Conservation (phyloP, 441 rosid genomes). For the Pelargonium citronellum region DNA sequence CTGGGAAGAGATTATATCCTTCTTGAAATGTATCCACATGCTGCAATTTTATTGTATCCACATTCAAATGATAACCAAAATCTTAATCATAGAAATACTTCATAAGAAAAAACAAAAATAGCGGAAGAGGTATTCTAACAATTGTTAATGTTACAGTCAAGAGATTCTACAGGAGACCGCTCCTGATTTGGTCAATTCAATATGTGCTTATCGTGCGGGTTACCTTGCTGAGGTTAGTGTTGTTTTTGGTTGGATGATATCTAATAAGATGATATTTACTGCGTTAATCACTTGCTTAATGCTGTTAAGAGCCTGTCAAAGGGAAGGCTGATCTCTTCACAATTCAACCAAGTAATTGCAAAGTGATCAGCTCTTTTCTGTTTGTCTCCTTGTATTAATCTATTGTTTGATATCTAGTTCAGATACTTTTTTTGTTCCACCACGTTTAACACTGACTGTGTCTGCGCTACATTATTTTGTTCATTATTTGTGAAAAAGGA, state of each 20-base stretch:
- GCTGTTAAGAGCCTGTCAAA: neutral
- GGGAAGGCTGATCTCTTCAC: neutral
- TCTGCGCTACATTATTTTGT: neutral
- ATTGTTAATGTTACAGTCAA: slow-evolving; percentile 38
- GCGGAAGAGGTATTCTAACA: slow-evolving; percentile 3
- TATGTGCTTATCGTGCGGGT: slow-evolving; percentile 88
- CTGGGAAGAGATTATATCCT: neutral
- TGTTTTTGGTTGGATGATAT: slow-evolving; percentile 2
- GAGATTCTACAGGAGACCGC: slow-evolving; percentile 78
- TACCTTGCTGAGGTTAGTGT: slow-evolving; percentile 66
- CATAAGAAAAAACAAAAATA: neutral
- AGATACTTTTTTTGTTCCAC: neutral
- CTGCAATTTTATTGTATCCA: neutral
- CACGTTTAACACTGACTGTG: neutral
- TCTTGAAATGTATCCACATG: neutral
- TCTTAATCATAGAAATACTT: neutral
- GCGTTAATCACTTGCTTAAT: neutral
- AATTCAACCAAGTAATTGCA: neutral
- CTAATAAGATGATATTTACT: neutral
- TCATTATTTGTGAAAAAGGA: no score
- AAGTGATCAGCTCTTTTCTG: neutral
- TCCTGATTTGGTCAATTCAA: slow-evolving; percentile 57
- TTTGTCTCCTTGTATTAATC: neutral
- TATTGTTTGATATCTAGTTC: neutral
- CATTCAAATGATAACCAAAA: neutral